phyloP scores from a whole-genome alignment of 2,329 filamentous ascomycete genomes.

The Penicillium olsonii region DNA sequence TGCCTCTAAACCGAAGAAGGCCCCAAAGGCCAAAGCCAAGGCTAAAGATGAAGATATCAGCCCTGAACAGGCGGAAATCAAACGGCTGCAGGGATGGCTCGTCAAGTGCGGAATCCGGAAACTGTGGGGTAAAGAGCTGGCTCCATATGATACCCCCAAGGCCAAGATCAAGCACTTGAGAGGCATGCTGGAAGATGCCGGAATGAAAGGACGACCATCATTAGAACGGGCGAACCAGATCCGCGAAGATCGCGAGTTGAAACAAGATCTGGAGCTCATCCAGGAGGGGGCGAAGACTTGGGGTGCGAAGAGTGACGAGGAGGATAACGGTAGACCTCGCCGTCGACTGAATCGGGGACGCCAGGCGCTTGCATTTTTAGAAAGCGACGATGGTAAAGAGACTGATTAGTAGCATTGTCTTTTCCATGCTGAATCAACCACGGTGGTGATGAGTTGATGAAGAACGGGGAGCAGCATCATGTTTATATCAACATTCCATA shows the following conservation, averaged over 20 bases:
- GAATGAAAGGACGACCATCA: conserved; percentile 88
- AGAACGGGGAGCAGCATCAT: not conserved
- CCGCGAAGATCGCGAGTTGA: conserved; percentile 81
- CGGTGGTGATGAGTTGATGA: not conserved
- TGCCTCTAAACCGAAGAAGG: conserved; percentile 35
- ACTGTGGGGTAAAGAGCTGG: conserved; percentile 84
- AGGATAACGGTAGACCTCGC: conserved; percentile 41
- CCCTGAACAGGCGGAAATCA: conserved; percentile 77
- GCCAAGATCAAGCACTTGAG: conserved; percentile 83
- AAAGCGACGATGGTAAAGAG: conserved; percentile 70
- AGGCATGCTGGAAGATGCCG: conserved; percentile 73
- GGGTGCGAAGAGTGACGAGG: conserved; percentile 59
- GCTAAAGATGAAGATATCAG: conserved; percentile 52
- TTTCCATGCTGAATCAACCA: not conserved
- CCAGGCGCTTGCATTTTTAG: conserved; percentile 60
- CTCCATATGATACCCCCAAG: conserved; percentile 69
- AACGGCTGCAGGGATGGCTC: conserved; percentile 81
- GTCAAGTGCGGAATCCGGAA: conserved; percentile 90
- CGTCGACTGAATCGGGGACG: conserved; percentile 45
- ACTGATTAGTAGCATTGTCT: conserved; percentile 36
- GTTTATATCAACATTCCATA: conserved; percentile 6
- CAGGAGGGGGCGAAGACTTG: conserved; percentile 78
- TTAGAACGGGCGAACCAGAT: conserved; percentile 82
- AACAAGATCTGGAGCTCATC: conserved; percentile 80
- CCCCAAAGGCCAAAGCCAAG: conserved; percentile 46